Evolutionary conservation across 78 protist genomes (phyloP), one percentile per base, ranked within the genome.

Genomic region (Reticulomyxa filosa): DNA sequence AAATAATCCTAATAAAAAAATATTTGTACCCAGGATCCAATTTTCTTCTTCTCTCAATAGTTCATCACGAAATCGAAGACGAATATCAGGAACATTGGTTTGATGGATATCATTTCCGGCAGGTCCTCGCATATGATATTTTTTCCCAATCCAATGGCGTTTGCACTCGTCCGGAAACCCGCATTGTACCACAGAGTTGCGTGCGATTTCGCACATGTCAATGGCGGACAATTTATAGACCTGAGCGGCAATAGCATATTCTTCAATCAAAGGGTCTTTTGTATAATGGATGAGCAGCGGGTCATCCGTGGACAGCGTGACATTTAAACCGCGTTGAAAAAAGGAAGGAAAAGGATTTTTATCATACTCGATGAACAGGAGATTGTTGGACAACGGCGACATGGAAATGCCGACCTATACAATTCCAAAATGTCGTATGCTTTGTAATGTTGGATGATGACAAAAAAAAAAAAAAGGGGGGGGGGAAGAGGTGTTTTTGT

Each of bases 211-310:
- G 74, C 92, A 87, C 46, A 89, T 53, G 72, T 94, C 99, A 35
- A 72, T 30, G n/a, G 79, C 38, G 11, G 80, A 50, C 8, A 91
- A 61, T 52, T 82, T 70, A 90, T 80, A 88, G 59, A 83, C 46
- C 77, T 79, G 59, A 32, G 10, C 67, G 2, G 92, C 88, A 39
- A 88, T 73, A 55, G 75, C 42, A 72, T 86, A 91, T 79, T 91
- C 97, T 67, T 91, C 99, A 52, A 92, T 73, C n/a, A 94, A 77
- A 4, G 99, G 98, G 72, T 89, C 95, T 38, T 75, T 78, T 1
- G 97, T 86, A n/a, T 42, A 86, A 53, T 75, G 82, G 34, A 42
- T 7, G 67, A 68, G 55, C 67, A 90, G 77, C 39, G 97, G 96
- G 75, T 89, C 96, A 56, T 92, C 97, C 1, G 97, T 88, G 2